Evolutionary conservation across 2,329 filamentous ascomycete species (phyloP), one percentile per base, ranked within the genome.

Genomic region (Aspergillus uvarum): DNA sequence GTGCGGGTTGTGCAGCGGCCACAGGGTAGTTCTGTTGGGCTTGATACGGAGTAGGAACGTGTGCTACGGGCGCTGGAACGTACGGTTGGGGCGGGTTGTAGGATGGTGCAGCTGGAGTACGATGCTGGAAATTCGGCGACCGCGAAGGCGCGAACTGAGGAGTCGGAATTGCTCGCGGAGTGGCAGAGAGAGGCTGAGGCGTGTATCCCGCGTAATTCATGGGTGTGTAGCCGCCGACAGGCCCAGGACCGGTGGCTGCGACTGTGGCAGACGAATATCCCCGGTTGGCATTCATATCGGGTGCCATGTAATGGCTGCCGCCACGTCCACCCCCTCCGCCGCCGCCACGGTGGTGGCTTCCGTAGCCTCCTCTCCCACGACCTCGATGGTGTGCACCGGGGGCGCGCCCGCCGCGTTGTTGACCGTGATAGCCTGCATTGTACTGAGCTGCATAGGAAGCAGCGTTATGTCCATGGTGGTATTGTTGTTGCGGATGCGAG

Each of bases 301-400:
- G 61, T 29, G 67, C 50, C 50, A 65, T 65, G 29, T 63, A 66
- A 57, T 69, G 64, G 16, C 38, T 19, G 38, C 38, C 38, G 16
- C 38, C 38, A 44, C 38, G 14, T 44, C 38, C 38, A 19, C 68
- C 68, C 59, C 70, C 70, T 55, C 71, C 67, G 42, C 70, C 69
- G 59, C 71, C 67, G 48, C 70, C 69, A 59, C 70, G 68, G 31
- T 72, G 70, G 58, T 71, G 66, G 62, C 72, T 71, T 35, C 71
- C 70, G 60, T 70, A 70, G 2, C 74, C 76, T 44, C 38, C 38
- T 61, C 75, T 70, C 22, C 73, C 73, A 47, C 74, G 73, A 50
- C 74, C 72, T 59, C 74, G 60, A 24, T 67, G 65, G 12, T 69
- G 61, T 56, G 72, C 69, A 47, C 65, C 67, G 29, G 64, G 59